These are phyloP conservation scores for Pythium pyrilobum DNA, from an alignment of 352 stramenopile genomes.

Conservation along the genomic window DNA sequence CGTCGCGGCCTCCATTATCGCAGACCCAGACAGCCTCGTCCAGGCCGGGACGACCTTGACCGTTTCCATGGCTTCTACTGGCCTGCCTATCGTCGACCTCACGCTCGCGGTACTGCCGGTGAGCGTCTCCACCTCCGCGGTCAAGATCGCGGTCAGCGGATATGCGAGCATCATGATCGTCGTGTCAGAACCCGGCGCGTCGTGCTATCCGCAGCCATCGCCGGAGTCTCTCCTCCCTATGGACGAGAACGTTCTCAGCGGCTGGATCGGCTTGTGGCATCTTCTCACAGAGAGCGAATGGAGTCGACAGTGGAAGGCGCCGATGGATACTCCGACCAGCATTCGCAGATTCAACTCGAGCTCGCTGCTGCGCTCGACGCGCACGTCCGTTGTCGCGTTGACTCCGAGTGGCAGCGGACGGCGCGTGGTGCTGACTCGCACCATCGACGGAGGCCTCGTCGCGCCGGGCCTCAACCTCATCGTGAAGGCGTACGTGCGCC, in stretches of 20 bases:
- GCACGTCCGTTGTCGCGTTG: conserved; percentile 35
- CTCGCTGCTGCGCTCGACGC: conserved; percentile 32
- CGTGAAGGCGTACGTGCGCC: conserved; percentile 36
- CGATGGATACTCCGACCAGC: not conserved
- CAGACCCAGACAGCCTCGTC: not conserved
- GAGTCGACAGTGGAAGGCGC: conserved; percentile 23
- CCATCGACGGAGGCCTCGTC: conserved; percentile 32
- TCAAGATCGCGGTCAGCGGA: conserved; percentile 6
- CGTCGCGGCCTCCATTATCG: not conserved
- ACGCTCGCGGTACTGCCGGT: not conserved
- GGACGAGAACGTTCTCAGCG: conserved; percentile 32
- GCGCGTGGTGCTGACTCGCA: conserved; percentile 18
- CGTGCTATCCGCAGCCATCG: conserved; percentile 22
- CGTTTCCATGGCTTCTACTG: not conserved
- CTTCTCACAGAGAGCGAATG: conserved; percentile 27
- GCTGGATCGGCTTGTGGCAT: conserved; percentile 48
- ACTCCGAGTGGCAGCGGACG: conserved; percentile 11
- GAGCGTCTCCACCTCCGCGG: not conserved
- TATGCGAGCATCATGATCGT: conserved; percentile 19
- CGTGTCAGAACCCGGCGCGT: conserved; percentile 26
- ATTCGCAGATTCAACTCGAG: conserved; percentile 15
- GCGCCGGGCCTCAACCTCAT: conserved; percentile 34
- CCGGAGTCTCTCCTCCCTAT: conserved; percentile 2
- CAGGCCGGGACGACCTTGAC: not conserved
- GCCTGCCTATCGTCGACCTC: conserved; percentile 2